Evolutionary conservation across 108 stramenopile species (phyloP).

Genomic region (Skeletonema grethae): DNA sequence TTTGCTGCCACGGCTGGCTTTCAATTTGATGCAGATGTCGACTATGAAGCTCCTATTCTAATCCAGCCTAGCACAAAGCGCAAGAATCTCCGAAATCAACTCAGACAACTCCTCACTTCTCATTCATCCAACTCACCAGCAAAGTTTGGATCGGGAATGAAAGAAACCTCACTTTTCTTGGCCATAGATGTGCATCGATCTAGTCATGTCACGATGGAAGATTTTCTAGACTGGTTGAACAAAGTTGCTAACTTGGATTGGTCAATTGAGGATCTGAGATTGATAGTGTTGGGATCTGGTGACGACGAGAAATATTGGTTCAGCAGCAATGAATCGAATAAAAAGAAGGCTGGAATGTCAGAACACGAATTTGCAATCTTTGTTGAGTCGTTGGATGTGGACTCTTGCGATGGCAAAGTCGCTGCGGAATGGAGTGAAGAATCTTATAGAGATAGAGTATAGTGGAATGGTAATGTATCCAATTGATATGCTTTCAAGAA

Average conservation of each 20-base stretch:
- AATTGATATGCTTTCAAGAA: too few relatives aligned
- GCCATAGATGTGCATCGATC: slow-evolving; percentile 43
- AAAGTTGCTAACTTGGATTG: slow-evolving; percentile 28
- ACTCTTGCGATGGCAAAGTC: neutral
- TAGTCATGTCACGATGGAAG: slow-evolving; percentile 39
- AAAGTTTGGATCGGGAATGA: slow-evolving; percentile 32
- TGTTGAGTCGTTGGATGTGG: slow-evolving; percentile 36
- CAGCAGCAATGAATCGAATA: slow-evolving; percentile 7
- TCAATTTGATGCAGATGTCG: neutral
- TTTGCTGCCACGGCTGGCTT: slow-evolving; percentile 34
- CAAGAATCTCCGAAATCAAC: slow-evolving; percentile 21
- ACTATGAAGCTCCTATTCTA: slow-evolving; percentile 26
- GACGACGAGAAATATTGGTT: slow-evolving; percentile 21
- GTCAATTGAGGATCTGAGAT: slow-evolving; percentile 26
- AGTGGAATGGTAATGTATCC: too few relatives aligned
- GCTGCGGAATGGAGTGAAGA: neutral
- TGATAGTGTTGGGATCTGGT: slow-evolving; percentile 21
- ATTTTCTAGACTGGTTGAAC: slow-evolving; percentile 37
- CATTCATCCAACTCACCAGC: slow-evolving; percentile 33
- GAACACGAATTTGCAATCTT: slow-evolving; percentile 41
- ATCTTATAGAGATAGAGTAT: neutral
- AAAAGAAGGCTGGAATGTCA: slow-evolving; percentile 32
- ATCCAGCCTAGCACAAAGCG: slow-evolving; percentile 7
- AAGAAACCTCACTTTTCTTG: slow-evolving; percentile 42
- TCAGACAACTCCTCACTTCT: slow-evolving; percentile 20